Conservation (phyloP, 2,329 filamentous ascomycete genomes). For the Cytospora mali region DNA sequence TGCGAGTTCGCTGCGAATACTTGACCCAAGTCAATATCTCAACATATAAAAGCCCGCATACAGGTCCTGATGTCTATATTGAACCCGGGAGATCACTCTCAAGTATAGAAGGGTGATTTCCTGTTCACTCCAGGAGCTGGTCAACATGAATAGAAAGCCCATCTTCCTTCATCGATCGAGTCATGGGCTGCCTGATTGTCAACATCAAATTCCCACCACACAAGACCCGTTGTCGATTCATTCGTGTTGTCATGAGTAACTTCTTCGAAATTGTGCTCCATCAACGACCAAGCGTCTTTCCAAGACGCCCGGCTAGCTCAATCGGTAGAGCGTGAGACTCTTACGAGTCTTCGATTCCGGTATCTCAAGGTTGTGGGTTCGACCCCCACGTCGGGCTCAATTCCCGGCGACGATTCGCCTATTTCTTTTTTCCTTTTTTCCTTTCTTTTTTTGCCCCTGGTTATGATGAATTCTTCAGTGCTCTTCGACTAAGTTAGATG, state of each 20-base stretch:
- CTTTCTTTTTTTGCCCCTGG: too few species aligned
- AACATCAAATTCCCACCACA: not conserved
- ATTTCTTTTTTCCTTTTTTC: not conserved
- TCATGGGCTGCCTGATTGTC: not conserved
- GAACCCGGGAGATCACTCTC: too few species aligned
- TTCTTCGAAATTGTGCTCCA: not conserved
- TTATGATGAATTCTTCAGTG: not conserved
- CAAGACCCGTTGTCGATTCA: not conserved
- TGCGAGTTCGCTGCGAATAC: too few species aligned
- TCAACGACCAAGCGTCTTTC: constrained; percentile 1
- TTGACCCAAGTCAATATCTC: too few species aligned
- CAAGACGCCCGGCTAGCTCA: constrained; percentile 61
- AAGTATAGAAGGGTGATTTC: too few species aligned
- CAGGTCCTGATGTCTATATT: too few species aligned
- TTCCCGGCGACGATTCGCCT: constrained; percentile 11
- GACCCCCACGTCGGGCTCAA: constrained; percentile 24
- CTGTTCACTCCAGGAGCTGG: too few species aligned
- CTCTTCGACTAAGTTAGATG: not conserved
- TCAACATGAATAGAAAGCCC: too few species aligned
- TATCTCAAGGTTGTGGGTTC: constrained; percentile 26
- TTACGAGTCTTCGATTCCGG: constrained; percentile 40
- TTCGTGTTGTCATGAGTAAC: too few species aligned
- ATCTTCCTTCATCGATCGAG: too few species aligned
- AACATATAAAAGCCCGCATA: too few species aligned
- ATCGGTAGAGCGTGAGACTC: constrained; percentile 76